Base-by-base conservation (phyloP, 306 rosid genomes). In the Nissolia schottii region DNA sequence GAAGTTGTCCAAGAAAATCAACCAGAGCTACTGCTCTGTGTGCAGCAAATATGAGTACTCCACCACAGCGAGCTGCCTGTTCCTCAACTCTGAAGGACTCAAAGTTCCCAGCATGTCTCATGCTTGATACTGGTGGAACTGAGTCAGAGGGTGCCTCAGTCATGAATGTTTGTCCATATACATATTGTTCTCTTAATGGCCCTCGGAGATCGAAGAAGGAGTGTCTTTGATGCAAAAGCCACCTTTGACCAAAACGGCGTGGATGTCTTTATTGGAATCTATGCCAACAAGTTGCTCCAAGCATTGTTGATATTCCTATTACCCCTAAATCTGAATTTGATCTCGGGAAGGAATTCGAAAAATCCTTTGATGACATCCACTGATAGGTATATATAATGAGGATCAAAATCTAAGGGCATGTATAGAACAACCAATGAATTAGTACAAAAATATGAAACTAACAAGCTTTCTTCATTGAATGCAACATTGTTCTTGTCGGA, bases 121-220 rank as follows among this genome's bases (percentile, higher is more conserved):
- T 54, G 82, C 88, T 94, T 60, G 82, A 32, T 70, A 84, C 76
- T 73, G 99, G 89, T 62, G 95, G 87, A 41, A 89, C 90, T 3
- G 96, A 91, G 72, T 86, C 81, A 27, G 97, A 94, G 77, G 96
- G 99, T 38, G 82, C 85, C 64, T 91, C 99, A 41, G 70, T 40
- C 51, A 81, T 66, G 87, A 89, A 86, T 85, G 97, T 94, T 55
- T 94, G 99, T 80, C 89, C 96, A 4, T 94, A 94, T 24, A 84
- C 82, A 1, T 94, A 91, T 77, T 94, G 99, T 64, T 94, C 97
- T 65, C 97, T 94, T 11, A 94, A 94, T 79, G 97, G 97, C 19
- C 99, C 88, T 80, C 89, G 19, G 31, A 71, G 23, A 45, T 15
- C 15, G 51, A n/a, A 45, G 51, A 22, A 15, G 7, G 51, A 11